phyloP scores from a whole-genome alignment of 495 filamentous ascomycete species.

The Neurospora sublineolata region DNA sequence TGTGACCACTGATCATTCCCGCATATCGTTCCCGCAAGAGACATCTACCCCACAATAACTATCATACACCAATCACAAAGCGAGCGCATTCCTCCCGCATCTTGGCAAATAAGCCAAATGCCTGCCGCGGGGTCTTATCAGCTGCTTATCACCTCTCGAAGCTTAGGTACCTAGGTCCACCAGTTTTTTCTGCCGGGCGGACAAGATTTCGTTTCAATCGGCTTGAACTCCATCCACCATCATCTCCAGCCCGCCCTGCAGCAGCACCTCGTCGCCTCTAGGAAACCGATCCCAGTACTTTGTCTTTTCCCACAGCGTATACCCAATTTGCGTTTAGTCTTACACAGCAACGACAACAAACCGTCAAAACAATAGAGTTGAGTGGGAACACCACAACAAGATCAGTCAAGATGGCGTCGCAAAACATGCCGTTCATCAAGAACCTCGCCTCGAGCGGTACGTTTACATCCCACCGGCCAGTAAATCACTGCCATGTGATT shows the following conservation, averaged over 20 bases:
- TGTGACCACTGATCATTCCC: background rate
- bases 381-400: background rate
- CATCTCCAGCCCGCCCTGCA: background rate
- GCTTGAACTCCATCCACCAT: background rate
- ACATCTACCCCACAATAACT: background rate
- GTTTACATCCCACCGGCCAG: slow-evolving; percentile 7
- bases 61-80: background rate
- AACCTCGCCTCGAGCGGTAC: slow-evolving; percentile 40
- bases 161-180: background rate
- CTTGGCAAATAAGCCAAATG: background rate
- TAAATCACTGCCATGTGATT: background rate
- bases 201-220: slow-evolving; percentile 17
- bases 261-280: background rate
- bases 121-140: background rate
- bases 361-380: background rate
- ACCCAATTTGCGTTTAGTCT: background rate
- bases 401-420: slow-evolving; percentile 29
- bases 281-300: background rate
- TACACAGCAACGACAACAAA: background rate
- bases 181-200: slow-evolving; percentile 24
- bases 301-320: background rate
- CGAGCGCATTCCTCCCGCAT: background rate
- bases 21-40: too few relatives aligned
- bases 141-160: background rate
- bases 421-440: slow-evolving; percentile 41